phyloP scores from a whole-genome alignment of 352 stramenopile genomes.

The Thalassiosira ordinaria region DNA sequence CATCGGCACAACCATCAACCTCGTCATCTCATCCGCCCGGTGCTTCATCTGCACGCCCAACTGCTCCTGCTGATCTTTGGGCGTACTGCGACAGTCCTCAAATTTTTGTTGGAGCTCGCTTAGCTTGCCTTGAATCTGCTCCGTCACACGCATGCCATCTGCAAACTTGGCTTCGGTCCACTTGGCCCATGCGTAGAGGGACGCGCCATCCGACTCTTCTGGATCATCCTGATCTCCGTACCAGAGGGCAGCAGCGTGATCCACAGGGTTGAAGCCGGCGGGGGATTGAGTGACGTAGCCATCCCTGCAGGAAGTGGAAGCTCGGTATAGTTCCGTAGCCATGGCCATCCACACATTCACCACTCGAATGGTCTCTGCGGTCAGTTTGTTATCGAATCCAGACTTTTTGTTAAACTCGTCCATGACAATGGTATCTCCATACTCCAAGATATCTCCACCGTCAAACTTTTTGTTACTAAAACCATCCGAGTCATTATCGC shows the following conservation, averaged over 20 bases:
- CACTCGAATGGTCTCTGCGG: constrained; percentile 71
- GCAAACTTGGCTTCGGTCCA: constrained; percentile 25
- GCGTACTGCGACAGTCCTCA: constrained; percentile 15
- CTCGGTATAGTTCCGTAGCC: constrained; percentile 66
- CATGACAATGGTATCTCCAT: constrained; percentile 77
- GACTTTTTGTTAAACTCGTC: constrained; percentile 72
- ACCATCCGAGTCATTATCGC: constrained; percentile 53
- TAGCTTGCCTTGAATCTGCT: constrained; percentile 25
- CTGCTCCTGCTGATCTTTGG: constrained; percentile 10
- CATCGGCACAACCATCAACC: constrained; percentile 70
- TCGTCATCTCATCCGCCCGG: constrained; percentile 55
- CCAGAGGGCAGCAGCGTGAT: constrained; percentile 77
- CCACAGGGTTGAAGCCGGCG: constrained; percentile 57
- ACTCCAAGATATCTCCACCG: constrained; percentile 59
- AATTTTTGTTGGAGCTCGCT: constrained; percentile 41
- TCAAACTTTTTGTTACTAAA: constrained; percentile 76
- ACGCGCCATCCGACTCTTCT: constrained; percentile 18
- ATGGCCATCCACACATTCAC: constrained; percentile 81
- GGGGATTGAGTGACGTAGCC: constrained; percentile 13
- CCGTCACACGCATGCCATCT: constrained; percentile 15
- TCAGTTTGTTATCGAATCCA: constrained; percentile 55
- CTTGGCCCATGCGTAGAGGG: constrained; percentile 50
- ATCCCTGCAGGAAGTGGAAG: constrained; percentile 54
- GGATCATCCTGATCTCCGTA: constrained; percentile 59
- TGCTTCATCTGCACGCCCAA: constrained; percentile 51